Percentiles rank a stretch among this genome's conserved stretches.
phyloP scores from a whole-genome alignment of 169 alveolate genomes.

The Eimeria falciformis region DNA sequence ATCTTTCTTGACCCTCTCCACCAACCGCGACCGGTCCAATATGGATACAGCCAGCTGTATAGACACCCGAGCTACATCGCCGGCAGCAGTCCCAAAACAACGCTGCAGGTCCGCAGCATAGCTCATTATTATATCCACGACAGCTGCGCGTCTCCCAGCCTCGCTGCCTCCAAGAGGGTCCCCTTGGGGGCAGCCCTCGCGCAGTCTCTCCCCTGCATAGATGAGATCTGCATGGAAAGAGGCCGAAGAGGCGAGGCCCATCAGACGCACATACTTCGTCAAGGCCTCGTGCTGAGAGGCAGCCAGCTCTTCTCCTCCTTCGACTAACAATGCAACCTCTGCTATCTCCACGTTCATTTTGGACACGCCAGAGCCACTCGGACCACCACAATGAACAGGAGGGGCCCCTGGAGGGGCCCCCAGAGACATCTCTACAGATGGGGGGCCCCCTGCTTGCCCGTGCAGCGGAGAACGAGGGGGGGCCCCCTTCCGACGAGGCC shows the following conservation, averaged over 20 bases:
- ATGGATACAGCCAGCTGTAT: constrained; percentile 59
- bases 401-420: background rate
- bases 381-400: background rate
- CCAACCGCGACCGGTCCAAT: constrained; percentile 21
- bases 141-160: constrained; percentile 23
- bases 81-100: background rate
- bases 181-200: background rate
- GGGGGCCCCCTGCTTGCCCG: background rate
- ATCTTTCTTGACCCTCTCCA: background rate
- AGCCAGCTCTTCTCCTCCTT: background rate
- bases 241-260: background rate
- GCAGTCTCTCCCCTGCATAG: background rate
- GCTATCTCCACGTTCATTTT: background rate
- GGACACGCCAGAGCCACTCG: background rate
- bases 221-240: background rate
- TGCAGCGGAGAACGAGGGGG: background rate
- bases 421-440: background rate
- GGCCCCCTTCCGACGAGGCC: background rate
- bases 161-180: background rate
- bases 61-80: constrained; percentile 20
- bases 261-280: background rate
- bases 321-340: background rate
- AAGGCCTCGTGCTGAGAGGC: background rate
- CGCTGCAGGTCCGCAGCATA: constrained; percentile 53
- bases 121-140: constrained; percentile 14